Evolutionary conservation across 2,329 filamentous ascomycete genomes (phyloP).

Genomic region (Stromatinia cepivora): DNA sequence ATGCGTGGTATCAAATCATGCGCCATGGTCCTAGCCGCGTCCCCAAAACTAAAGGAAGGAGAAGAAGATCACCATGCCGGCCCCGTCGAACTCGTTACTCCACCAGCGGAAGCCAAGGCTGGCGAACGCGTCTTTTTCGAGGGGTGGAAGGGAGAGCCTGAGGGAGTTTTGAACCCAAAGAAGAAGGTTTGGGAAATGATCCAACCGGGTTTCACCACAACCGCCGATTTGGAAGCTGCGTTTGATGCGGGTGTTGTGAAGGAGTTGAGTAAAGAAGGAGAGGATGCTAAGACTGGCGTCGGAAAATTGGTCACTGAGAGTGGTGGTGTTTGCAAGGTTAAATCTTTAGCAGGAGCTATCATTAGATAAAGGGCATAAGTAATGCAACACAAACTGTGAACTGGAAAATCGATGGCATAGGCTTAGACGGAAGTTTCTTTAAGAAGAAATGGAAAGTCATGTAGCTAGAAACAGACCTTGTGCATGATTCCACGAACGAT

Average conservation of each 20-base stretch:
- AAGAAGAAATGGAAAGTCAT: background rate
- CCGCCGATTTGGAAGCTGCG: slow-evolving; percentile 73
- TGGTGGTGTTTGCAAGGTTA: slow-evolving; percentile 80
- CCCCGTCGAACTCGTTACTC: slow-evolving; percentile 87
- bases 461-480: background rate
- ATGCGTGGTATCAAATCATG: slow-evolving; percentile 85
- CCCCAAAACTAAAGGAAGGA: slow-evolving; percentile 77
- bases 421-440: background rate
- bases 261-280: slow-evolving; percentile 69
- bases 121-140: slow-evolving; percentile 92
- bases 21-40: slow-evolving; percentile 95
- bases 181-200: slow-evolving; percentile 99
- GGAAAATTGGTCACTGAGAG: slow-evolving; percentile 72
- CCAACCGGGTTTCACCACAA: slow-evolving; percentile 95
- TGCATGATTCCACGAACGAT: background rate
- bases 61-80: slow-evolving; percentile 83
- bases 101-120: slow-evolving; percentile 74
- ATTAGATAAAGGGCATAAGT: slow-evolving; percentile 62
- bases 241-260: slow-evolving; percentile 81
- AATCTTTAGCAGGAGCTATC: slow-evolving; percentile 74
- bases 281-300: slow-evolving; percentile 46
- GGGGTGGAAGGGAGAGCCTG: slow-evolving; percentile 90
- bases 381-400: background rate
- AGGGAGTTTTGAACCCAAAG: slow-evolving; percentile 94
- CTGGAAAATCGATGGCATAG: background rate